Percentiles rank a stretch among this genome's conserved stretches.
Conservation (phyloP, 2,329 filamentous ascomycete species). For the Ophiostoma quercus region DNA sequence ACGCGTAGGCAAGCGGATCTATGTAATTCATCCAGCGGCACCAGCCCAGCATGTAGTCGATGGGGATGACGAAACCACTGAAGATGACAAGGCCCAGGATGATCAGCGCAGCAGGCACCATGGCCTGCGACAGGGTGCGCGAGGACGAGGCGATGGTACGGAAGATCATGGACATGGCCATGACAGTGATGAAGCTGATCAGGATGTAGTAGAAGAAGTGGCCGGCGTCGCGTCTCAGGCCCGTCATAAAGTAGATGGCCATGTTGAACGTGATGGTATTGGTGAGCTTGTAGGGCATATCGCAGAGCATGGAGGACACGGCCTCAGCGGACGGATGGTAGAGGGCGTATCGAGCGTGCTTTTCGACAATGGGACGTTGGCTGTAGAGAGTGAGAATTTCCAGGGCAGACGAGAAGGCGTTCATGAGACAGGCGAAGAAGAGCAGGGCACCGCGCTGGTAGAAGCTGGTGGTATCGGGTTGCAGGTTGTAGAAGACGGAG, state of each 20-base stretch:
- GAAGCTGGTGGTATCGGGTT: constrained; percentile 62
- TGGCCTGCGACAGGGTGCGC: constrained; percentile 60
- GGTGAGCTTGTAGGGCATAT: constrained; percentile 76
- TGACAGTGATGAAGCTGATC: constrained; percentile 64
- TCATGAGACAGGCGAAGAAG: constrained; percentile 84
- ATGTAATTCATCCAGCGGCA: constrained; percentile 79
- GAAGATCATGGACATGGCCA: constrained; percentile 85
- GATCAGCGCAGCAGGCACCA: constrained; percentile 55
- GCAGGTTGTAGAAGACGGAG: constrained; percentile 75
- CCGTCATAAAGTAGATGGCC: constrained; percentile 80
- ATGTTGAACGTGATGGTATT: constrained; percentile 75
- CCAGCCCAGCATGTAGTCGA: constrained; percentile 70
- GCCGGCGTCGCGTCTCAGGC: constrained; percentile 66
- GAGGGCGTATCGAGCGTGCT: constrained; percentile 78
- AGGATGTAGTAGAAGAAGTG: constrained; percentile 83
- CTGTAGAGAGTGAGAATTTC: constrained; percentile 84
- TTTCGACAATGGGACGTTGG: constrained; percentile 87
- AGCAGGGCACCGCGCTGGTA: constrained; percentile 73
- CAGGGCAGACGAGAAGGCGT: constrained; percentile 73
- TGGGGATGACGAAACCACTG: constrained; percentile 63
- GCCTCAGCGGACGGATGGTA: constrained; percentile 89
- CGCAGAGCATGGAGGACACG: constrained; percentile 78
- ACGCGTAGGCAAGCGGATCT: constrained; percentile 73
- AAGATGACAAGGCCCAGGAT: constrained; percentile 64
- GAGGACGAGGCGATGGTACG: constrained; percentile 73